A percentile compares a stretch with the other conserved stretches of the same genome.
Evolutionary conservation across 768 basidiomycete species (phyloP).

Genomic region (Inosperma sp.): DNA sequence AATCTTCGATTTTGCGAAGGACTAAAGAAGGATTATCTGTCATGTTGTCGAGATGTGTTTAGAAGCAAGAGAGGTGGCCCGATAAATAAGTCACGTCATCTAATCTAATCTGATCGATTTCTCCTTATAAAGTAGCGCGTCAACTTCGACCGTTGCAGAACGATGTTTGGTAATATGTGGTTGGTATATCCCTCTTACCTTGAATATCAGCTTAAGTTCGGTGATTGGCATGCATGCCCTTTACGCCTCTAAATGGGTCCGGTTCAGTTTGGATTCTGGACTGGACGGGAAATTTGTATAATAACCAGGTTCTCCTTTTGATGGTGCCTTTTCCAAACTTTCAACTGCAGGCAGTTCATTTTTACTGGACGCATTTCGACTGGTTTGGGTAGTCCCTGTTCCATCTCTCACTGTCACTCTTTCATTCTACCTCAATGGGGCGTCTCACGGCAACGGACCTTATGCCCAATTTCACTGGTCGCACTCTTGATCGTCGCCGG

Average conservation of each 20-base stretch:
- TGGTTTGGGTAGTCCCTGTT: conserved; percentile 10
- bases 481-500: conserved; percentile 51
- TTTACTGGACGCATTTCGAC: conserved; percentile 6
- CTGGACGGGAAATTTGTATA: conserved; percentile 11
- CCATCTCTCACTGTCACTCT: conserved; percentile 10
- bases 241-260: too few relatives aligned
- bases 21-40: conserved; percentile 75
- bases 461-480: conserved; percentile 50
- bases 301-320: conserved; percentile 19
- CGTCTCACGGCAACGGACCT: conserved; percentile 37
- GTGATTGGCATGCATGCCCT: too few relatives aligned
- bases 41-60: too few relatives aligned
- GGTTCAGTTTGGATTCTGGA: too few relatives aligned
- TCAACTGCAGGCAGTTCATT: conserved; percentile 5
- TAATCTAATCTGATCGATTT: too few relatives aligned
- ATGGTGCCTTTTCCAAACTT: conserved; percentile 2
- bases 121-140: too few relatives aligned
- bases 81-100: too few relatives aligned
- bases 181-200: too few relatives aligned
- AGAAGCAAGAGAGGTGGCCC: too few relatives aligned
- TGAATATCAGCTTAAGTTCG: too few relatives aligned
- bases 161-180: too few relatives aligned
- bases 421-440: conserved; percentile 31
- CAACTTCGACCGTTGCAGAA: too few relatives aligned
- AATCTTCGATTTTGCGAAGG: conserved; percentile 61